These are phyloP conservation scores for Porphyrellus cyaneotinctus DNA, from an alignment of 768 basidiomycete species.

Conservation along the genomic window DNA sequence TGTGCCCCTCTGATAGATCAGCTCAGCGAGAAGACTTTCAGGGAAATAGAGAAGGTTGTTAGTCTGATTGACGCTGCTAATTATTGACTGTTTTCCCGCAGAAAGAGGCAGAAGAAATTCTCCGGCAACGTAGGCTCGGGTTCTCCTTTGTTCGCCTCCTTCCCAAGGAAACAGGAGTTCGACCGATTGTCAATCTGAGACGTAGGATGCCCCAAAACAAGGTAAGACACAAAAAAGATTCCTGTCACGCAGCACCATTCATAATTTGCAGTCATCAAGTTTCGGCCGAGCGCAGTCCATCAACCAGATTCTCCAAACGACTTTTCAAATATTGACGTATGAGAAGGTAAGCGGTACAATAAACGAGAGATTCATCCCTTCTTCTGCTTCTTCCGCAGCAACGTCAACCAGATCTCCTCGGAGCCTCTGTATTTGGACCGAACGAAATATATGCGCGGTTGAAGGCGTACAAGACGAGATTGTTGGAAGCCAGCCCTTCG, in stretches of 20 bases:
- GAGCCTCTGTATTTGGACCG: slow-evolving; percentile 77
- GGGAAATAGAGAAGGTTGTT: slow-evolving; percentile 60
- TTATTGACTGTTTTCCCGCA: slow-evolving; percentile 27
- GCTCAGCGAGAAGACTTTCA: slow-evolving; percentile 68
- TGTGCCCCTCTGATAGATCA: slow-evolving; percentile 77
- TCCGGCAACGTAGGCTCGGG: slow-evolving; percentile 70
- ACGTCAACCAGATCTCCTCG: slow-evolving; percentile 57
- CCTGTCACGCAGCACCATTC: background rate
- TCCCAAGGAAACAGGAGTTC: slow-evolving; percentile 92
- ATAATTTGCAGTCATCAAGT: slow-evolving; percentile 28
- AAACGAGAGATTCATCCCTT: background rate
- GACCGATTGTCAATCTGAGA: slow-evolving; percentile 92
- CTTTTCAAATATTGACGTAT: slow-evolving; percentile 84
- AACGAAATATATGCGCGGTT: slow-evolving; percentile 79
- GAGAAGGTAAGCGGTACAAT: slow-evolving; percentile 58
- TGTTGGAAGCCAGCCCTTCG: slow-evolving; percentile 36
- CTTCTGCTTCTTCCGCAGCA: slow-evolving; percentile 40
- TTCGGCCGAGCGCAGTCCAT: slow-evolving; percentile 55
- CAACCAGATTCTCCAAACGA: slow-evolving; percentile 79
- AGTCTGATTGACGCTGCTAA: background rate
- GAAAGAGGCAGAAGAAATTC: slow-evolving; percentile 60
- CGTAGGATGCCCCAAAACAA: slow-evolving; percentile 39
- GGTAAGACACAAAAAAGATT: slow-evolving; percentile 17
- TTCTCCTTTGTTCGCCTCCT: slow-evolving; percentile 85
- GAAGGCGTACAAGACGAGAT: slow-evolving; percentile 60